Base-by-base conservation (phyloP, 768 basidiomycete species). In the Trametes villosa region DNA sequence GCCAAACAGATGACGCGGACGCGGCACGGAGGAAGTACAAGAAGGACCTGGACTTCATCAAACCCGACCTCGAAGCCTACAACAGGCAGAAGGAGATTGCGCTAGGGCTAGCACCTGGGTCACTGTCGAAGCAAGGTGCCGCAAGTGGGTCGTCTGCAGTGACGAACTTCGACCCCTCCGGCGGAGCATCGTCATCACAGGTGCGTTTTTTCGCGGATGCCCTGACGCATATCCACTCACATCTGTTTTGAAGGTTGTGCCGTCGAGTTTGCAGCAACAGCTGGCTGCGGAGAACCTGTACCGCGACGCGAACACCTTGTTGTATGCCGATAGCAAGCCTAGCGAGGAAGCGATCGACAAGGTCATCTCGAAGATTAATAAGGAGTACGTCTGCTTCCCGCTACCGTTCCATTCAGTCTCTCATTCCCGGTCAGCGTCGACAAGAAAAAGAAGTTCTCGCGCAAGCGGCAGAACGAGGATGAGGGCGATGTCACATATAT, bases 401-500 rank as follows among this genome's bases (percentile, higher is more conserved):
- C 17, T 20, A 46, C 27, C 18, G 11, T 24, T n/a, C 18, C 12
- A 17, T 4, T 22, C n/a, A 17, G 33, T 42, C 66, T 44, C 36
- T 5, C 13, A 62, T 61, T 41, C 46, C 4, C 49, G 12, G 55
- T 4, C 66, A 96, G 94, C 67, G 86, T 94, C 67, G 93, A 95
- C 78, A 92, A 93, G 79, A 90, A 92, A 73, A 81, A 84, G 70
- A 95, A 91, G 70, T 93, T 94, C 78, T 94, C 92, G 40, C 83
- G 94, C 65, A 96, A 96, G 76, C 82, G 85, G 82, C 66, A 84
- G 73, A 94, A 96, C 78, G 95, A 98, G 68, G 92, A 92, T 52
- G 90, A 96, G 62, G 95, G 92, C 54, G 96, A 98, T 67, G 92
- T 99, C 74, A 98, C 95, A 6, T 99, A 98, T 73, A 99, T 99